phyloP scores from a whole-genome alignment of 371 early-diverging fungal genomes.

The Gilbertella persicaria region DNA sequence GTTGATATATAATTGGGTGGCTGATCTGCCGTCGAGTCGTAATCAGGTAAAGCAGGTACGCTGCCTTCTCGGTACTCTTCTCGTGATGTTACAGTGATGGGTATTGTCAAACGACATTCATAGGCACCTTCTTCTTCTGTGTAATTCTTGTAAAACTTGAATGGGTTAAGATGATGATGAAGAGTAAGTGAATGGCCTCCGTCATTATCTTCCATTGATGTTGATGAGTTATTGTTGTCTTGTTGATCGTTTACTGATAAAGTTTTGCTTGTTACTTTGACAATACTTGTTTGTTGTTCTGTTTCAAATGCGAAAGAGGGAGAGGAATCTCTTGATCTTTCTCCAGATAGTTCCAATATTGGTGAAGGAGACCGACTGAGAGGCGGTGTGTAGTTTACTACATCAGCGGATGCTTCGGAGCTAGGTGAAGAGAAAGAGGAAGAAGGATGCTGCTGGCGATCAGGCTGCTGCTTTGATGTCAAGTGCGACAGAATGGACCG shows the following conservation, averaged over 20 bases:
- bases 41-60: constrained; percentile 20
- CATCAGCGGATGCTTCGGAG: too few species aligned
- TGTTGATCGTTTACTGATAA: not conserved
- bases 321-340: not conserved
- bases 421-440: too few species aligned
- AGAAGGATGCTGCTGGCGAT: too few species aligned
- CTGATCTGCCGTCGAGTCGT: constrained; percentile 4
- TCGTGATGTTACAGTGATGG: constrained; percentile 21
- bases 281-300: not conserved
- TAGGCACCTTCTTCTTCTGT: not conserved
- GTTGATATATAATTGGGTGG: constrained; percentile 21
- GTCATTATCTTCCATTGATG: not conserved
- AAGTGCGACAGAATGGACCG: constrained; percentile 5
- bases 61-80: constrained; percentile 20
- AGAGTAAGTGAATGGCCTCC: constrained; percentile 1
- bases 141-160: not conserved
- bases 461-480: not conserved
- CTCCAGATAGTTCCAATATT: not conserved
- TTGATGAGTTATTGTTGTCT: too few species aligned
- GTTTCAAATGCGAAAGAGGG: not conserved
- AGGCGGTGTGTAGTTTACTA: not conserved
- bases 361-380: not conserved
- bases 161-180: constrained; percentile 12
- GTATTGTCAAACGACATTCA: constrained; percentile 15
- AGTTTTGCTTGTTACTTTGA: not conserved